Evolutionary conservation across 2,329 filamentous ascomycete genomes (phyloP), one percentile per base, ranked within the genome.

Genomic region (Fusarium siculi): DNA sequence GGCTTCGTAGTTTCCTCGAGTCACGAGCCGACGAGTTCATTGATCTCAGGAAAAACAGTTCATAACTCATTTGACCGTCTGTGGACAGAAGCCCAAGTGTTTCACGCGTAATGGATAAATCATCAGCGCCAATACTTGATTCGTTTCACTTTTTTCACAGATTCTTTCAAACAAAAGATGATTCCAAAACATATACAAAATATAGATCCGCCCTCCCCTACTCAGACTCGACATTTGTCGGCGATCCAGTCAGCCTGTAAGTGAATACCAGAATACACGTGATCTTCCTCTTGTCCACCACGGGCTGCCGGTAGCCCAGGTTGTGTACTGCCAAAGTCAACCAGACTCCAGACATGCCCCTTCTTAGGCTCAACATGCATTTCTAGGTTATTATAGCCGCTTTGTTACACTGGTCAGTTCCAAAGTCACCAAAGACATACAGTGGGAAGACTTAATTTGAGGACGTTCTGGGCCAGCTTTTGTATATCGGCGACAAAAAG

Each of bases 371-470:
- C n/a, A 0, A 52, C n/a, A 1, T 36, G 18, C 0, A 36, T 34
- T 9, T 25, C 16, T 2, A 52, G 16, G 4, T 8, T 19, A 10
- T 3, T 15, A 4, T 52, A 52, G 0, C 21, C 28, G 32, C 32
- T 52, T n/a, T 52, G 11, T 9, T 30, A 36, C 5, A 2, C 4
- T 5, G 9, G 18, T 50, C 10, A 32, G 47, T 50, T 50, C 23
- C 21, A 9, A 4, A 18, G 25, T 49, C 10, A 32, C 0, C 0
- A 2, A 30, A 8, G 7, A 1, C 7, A 2, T 19, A n/a, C 3
- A 15, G 5, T 14, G 44, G 28, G 10, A 11, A 6, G 21, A 50
- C 49, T 25, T 25, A 52, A 52, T 25, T 36, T 25, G 11, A 3
- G 12, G 30, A 52, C 2, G 16, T 21, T 52, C 18, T 36, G 30